Base-by-base conservation (phyloP, 441 rosid species). In the Syzygium malaccense region DNA sequence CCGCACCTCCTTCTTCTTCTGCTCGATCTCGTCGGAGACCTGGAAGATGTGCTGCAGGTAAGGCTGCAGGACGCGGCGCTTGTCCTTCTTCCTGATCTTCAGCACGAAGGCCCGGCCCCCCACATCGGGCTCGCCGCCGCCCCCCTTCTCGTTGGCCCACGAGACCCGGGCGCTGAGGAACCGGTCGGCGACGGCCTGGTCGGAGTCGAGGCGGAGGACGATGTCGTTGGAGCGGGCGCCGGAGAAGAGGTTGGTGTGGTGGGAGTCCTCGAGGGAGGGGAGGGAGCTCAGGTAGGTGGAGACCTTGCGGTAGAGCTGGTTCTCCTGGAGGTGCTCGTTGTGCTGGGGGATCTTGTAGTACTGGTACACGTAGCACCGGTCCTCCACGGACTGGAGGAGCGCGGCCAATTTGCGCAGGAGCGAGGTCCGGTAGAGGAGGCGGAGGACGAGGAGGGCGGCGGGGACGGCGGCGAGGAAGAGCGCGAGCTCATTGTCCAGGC, bases 21-120 rank as follows among this genome's bases (percentile, higher is more conserved):
- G 89, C 33, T 91, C 89, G n/a, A 88, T 90, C 41, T 90, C 92
- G 41, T 89, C 91, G 14, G 91, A 90, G 8, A 88, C 88, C 8
- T 90, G 88, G 49, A 90, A 75, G n/a, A 93, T 90, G 87, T 92
- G 93, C 79, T 92, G 94, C 62, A 93, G 87, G 75, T 93, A 93
- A 28, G 94, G 92, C 79, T 92, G 92, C 62, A 93, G 87, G 85
- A 93, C 91, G 75, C 93, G 89, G n/a, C 90, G 75, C 54, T 91
- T 90, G 85, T 93, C 94, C 26, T 88, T 89, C 88, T 91, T 92
- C 79, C 91, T 90, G 37, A 93, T 85, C 64, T 87, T 90, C 92
- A 92, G 78, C 5, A 91, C 91, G 54, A 93, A 88, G 32, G 86
- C 55, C 17, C 68, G 80, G 86, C 87, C 19, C 48, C 48, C 48